A percentile compares a stretch with the other conserved stretches of the same genome.
Conservation (phyloP, 2,329 filamentous ascomycete genomes). For the Penicillium sp. region DNA sequence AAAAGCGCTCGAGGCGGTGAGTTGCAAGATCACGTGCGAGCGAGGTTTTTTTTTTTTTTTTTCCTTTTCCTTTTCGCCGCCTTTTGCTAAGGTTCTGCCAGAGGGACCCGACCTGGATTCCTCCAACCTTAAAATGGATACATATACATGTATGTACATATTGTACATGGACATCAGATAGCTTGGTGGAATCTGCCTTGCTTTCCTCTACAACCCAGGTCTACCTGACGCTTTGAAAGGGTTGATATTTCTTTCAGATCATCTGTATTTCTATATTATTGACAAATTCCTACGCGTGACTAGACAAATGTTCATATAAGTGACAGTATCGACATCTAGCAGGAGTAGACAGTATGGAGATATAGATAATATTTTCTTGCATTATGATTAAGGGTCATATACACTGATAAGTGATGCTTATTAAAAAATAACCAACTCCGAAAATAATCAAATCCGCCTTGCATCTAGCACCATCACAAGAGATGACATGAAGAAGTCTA, state of each 20-base stretch:
- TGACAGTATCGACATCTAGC: too few relatives aligned
- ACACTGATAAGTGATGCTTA: slow-evolving; percentile 24
- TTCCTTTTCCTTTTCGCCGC: background rate
- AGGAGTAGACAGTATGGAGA: background rate
- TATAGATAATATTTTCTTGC: background rate
- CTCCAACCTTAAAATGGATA: too few relatives aligned
- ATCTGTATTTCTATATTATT: background rate
- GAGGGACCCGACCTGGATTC: too few relatives aligned
- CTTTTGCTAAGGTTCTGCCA: background rate
- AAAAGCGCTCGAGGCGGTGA: background rate
- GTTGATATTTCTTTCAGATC: background rate
- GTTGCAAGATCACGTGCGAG: background rate
- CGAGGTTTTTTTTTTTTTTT: background rate
- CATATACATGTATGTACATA: too few relatives aligned
- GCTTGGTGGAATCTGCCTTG: too few relatives aligned
- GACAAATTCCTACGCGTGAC: background rate
- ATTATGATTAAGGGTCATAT: slow-evolving; percentile 25
- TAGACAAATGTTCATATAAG: background rate
- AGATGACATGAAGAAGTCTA: slow-evolving; percentile 2
- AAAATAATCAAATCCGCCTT: slow-evolving; percentile 6
- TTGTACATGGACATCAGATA: too few relatives aligned
- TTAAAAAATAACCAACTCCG: too few relatives aligned
- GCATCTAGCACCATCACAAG: background rate
- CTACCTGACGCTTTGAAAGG: background rate
- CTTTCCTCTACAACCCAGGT: too few relatives aligned